Conservation (phyloP, 495 filamentous ascomycete genomes). For the Penicillium waksmanii region DNA sequence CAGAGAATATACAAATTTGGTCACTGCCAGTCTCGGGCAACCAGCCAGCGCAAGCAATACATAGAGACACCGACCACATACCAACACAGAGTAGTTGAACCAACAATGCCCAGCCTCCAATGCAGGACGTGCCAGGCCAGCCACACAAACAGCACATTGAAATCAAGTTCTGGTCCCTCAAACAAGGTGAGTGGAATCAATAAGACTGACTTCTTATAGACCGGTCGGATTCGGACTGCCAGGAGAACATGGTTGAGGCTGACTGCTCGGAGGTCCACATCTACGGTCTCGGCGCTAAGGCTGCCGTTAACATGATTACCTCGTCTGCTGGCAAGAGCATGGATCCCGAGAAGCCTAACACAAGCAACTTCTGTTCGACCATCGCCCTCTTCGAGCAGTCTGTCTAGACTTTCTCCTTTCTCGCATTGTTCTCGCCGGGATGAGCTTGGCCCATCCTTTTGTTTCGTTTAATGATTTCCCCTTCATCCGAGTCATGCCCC, state of each 20-base stretch:
- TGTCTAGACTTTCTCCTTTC: constrained; percentile 13
- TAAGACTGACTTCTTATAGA: constrained; percentile 19
- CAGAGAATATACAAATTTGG: neutral
- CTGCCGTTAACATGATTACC: constrained; percentile 79
- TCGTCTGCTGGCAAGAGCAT: constrained; percentile 48
- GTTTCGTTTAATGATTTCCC: too few species aligned
- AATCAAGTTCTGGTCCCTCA: too few species aligned
- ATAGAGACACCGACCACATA: too few species aligned
- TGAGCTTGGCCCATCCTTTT: too few species aligned
- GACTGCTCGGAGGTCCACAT: constrained; percentile 73
- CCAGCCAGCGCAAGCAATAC: neutral
- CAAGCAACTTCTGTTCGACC: constrained; percentile 75
- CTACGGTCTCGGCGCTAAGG: constrained; percentile 85
- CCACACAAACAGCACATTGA: neutral
- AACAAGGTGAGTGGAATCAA: constrained; percentile 20
- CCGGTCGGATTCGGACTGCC: constrained; percentile 61
- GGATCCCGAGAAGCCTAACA: constrained; percentile 66
- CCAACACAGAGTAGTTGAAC: neutral
- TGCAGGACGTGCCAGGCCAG: neutral
- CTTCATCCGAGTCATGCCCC: too few species aligned
- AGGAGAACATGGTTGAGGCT: constrained; percentile 81
- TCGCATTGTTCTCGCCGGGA: neutral
- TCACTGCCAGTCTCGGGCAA: neutral
- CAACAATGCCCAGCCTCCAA: neutral
- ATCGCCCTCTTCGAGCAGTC: constrained; percentile 63